Evolutionary conservation across 2,329 filamentous ascomycete species (phyloP).

Genomic region (Scytalidium sp.): DNA sequence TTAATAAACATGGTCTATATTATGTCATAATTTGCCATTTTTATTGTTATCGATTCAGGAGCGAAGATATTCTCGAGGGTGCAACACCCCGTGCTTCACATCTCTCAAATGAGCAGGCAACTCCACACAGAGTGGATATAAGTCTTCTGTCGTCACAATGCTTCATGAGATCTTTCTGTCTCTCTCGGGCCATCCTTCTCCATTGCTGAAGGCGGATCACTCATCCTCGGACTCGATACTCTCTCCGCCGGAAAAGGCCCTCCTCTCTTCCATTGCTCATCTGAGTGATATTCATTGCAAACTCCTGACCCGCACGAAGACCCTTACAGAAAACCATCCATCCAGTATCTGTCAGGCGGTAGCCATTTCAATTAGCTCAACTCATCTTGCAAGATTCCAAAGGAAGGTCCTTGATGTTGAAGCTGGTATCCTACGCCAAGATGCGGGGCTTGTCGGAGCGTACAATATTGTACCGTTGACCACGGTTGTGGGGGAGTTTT

Average conservation of each 20-base stretch:
- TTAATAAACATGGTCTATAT: background rate
- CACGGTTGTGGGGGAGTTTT: constrained; percentile 77
- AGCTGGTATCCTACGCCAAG: constrained; percentile 68
- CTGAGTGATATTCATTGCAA: constrained; percentile 76
- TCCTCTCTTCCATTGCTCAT: constrained; percentile 73
- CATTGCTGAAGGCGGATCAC: constrained; percentile 65
- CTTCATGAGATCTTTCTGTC: constrained; percentile 98
- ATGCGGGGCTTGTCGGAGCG: constrained; percentile 79
- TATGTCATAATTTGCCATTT: background rate
- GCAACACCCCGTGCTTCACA: too few relatives aligned
- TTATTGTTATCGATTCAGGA: background rate
- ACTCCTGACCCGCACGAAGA: constrained; percentile 63
- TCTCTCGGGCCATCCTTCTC: constrained; percentile 89
- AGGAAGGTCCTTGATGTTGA: constrained; percentile 83
- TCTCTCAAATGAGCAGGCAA: background rate
- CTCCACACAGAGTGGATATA: background rate
- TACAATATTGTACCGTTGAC: constrained; percentile 94
- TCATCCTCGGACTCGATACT: constrained; percentile 46
- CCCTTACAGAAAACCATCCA: constrained; percentile 66
- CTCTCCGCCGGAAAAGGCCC: constrained; percentile 78
- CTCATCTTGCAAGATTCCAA: constrained; percentile 79
- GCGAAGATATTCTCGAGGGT: background rate
- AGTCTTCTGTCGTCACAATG: constrained; percentile 51
- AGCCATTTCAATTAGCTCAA: constrained; percentile 70
- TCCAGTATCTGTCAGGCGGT: constrained; percentile 87